phyloP scores from a whole-genome alignment of 1,284 basidiomycete genomes.

The Peniophora sp. region DNA sequence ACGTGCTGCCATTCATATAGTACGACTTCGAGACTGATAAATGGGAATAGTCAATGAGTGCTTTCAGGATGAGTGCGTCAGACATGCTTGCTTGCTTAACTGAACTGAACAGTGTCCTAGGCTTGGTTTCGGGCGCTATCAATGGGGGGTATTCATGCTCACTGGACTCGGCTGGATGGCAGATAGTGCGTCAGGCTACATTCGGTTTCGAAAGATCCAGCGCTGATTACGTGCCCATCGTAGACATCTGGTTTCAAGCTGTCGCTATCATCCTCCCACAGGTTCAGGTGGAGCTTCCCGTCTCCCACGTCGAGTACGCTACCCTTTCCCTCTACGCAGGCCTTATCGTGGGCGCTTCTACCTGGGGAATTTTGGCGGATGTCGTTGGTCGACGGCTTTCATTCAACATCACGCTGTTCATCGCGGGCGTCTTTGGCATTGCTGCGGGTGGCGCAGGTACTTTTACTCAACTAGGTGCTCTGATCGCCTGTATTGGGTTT shows the following conservation, averaged over 20 bases:
- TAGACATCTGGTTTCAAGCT: slow-evolving; percentile 15
- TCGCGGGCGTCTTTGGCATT: slow-evolving; percentile 52
- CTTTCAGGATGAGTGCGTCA: slow-evolving; percentile 35
- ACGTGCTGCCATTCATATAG: neutral
- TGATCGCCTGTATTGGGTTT: slow-evolving; percentile 47
- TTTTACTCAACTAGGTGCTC: slow-evolving; percentile 40
- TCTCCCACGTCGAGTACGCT: slow-evolving; percentile 35
- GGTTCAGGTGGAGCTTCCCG: slow-evolving; percentile 36
- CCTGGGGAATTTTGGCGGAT: slow-evolving; percentile 45
- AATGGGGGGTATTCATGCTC: slow-evolving; percentile 48
- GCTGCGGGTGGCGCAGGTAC: slow-evolving; percentile 46
- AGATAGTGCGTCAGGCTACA: slow-evolving; percentile 48
- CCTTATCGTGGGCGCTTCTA: slow-evolving; percentile 47
- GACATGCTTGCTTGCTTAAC: neutral
- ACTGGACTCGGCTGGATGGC: slow-evolving; percentile 48
- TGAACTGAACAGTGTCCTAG: slow-evolving; percentile 15
- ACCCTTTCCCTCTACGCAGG: slow-evolving; percentile 52
- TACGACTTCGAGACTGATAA: neutral
- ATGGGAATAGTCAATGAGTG: slow-evolving; percentile 32
- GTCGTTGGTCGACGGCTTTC: slow-evolving; percentile 44
- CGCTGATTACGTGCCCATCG: slow-evolving; percentile 16
- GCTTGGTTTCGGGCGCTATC: slow-evolving; percentile 57
- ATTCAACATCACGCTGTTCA: slow-evolving; percentile 53
- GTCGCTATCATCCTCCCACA: slow-evolving; percentile 44
- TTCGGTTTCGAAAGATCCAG: slow-evolving; percentile 13